Evolutionary conservation across 352 stramenopile species (phyloP), one percentile per base, ranked within the genome.

Genomic region (Elongisporangium undulatum): DNA sequence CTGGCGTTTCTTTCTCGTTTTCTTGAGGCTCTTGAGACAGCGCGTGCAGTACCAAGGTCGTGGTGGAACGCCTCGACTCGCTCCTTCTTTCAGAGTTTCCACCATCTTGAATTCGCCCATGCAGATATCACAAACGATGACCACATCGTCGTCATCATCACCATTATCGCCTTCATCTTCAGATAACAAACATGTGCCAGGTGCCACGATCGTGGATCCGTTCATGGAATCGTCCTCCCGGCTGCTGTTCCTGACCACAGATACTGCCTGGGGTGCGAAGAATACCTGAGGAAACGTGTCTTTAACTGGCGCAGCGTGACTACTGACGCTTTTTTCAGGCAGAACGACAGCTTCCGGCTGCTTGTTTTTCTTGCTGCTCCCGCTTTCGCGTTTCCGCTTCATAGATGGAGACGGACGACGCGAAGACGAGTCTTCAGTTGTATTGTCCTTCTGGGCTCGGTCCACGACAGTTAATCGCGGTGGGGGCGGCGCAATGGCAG

Each of bases 81-180:
- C 34, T 17, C 34, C 34, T 17, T 45, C 34, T 45, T 45, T 45
- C 0, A 92, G 39, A 0, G 89, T 68, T 19, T 92, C 79, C 17
- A 74, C 55, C 80, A 91, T 82, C 34, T 83, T 79, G 57, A 90
- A 91, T 58, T 92, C 85, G 15, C 67, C 66, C 22, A 89, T 79
- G 63, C 85, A 93, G 15, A 88, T 79, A 52, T 92, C 85, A 48
- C 84, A 92, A n/a, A 92, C 63, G 19, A 93, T 84, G 23, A 92
- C 71, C 1, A 58, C 55, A 45, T 84, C 68, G 19, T 71, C 67
- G 17, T 67, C 72, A 64, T 83, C 71, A 34, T 66, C 67, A n/a
- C 68, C 67, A 15, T 58, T 64, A 61, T 88, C 82, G 19, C 76
- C 68, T 17, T 79, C 66, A 7, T 81, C 82, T 21, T 67, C 75